Evolutionary conservation across 2,329 filamentous ascomycete species (phyloP), one percentile per base, ranked within the genome.

Genomic region (Cladosporium halotolerans): DNA sequence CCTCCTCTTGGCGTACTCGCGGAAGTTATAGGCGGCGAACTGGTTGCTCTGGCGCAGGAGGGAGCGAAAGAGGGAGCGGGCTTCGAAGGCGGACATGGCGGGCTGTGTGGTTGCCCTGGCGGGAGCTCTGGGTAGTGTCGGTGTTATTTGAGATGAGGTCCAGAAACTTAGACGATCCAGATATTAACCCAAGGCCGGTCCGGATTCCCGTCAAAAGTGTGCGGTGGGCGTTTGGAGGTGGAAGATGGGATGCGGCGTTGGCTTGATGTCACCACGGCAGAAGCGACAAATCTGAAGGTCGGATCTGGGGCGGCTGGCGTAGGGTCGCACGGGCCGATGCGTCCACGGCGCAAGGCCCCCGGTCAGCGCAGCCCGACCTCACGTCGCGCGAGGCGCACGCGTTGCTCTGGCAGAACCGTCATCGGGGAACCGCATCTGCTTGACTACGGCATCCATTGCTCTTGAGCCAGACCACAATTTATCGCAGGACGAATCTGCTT

Each of bases 11-110:
- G 93, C 91, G 73, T 99, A 99, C 71, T 96, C 92, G 74, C 93
- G 84, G 79, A 96, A 99, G 75, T 97, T 99, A 78, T 97, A 99
- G 62, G 87, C 83, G 58, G 89, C 82, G 72, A 99, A 97, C 67
- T 96, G 88, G 57, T 80, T 79, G 58, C 89, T 84, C 71, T 93
- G 87, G 63, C 91, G 87, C 65, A 97, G 78, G 64, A 99, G 78
- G 66, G 92, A 92, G 61, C 93, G 91, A 74, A 96, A 97, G 18
- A 68, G 58, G 28, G 65, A 67, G 45, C 63, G 64, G 39, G 66
- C 66, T 57, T 68, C 61, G 43, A 57, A 55, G 31, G 48, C 41
- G 32, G 48, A 18, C 48, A 51, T 51, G 39, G 40, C 36, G 32
- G 14, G 31, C 11, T 16, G 19, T 14, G n/a, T 44, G 16, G 7